These are phyloP conservation scores for Corymbia maculata DNA, from an alignment of 345 rosid genomes.

Conservation along the genomic window DNA sequence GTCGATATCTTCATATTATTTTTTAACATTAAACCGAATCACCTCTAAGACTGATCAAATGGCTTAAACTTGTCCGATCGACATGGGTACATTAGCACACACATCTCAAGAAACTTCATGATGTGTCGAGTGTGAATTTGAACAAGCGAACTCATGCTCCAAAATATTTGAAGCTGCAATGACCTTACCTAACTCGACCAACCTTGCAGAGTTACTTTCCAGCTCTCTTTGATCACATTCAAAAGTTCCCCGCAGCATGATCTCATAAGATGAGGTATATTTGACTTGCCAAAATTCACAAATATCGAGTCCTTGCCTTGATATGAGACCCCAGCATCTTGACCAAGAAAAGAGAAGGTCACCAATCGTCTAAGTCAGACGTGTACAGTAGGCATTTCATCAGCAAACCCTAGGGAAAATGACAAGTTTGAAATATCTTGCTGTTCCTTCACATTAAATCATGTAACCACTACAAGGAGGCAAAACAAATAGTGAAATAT, in stretches of 20 bases:
- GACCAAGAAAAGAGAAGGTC: neutral
- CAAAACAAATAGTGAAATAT: neutral
- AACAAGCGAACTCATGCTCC: neutral
- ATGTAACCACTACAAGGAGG: slow-evolving; percentile 6
- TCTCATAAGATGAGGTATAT: neutral
- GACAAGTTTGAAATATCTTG: slow-evolving; percentile 6
- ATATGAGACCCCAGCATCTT: neutral
- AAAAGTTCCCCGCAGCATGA: neutral
- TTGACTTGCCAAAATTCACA: neutral
- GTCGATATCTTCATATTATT: neutral
- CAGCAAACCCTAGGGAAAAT: neutral
- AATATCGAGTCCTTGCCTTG: neutral
- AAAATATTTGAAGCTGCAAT: neutral
- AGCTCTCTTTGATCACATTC: neutral
- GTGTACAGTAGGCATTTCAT: neutral
- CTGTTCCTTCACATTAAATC: slow-evolving; percentile 14
- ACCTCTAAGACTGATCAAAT: neutral
- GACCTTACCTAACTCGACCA: neutral
- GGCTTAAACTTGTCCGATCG: rapidly evolving
- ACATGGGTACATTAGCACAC: neutral
- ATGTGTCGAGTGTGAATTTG: neutral
- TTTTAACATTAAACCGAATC: neutral
- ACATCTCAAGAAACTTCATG: neutral
- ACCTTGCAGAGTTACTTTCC: neutral
- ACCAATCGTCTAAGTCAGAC: neutral